Conservation (phyloP, 805 yeast genomes). For the Lipomyces japonicus region DNA sequence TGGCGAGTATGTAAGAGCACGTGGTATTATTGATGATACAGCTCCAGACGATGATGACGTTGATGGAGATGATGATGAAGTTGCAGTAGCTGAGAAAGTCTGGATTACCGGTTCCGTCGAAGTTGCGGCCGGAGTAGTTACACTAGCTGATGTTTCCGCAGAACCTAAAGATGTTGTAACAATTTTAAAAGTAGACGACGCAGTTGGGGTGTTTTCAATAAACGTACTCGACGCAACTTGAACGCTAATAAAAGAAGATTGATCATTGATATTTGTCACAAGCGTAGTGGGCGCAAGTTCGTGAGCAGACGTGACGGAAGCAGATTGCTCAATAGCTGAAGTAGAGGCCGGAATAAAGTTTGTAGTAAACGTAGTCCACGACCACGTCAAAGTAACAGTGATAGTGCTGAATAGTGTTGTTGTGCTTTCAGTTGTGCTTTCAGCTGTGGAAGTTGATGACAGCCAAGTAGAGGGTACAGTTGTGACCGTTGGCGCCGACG, state of each 20-base stretch:
- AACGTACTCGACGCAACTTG: background rate
- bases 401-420: slow-evolving; percentile 2
- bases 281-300: background rate
- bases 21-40: slow-evolving; percentile 17
- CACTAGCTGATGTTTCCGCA: background rate
- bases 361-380: slow-evolving; percentile 15
- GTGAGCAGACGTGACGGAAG: background rate
- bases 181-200: background rate
- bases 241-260: background rate
- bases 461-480: slow-evolving; percentile 5
- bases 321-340: background rate
- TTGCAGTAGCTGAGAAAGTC: slow-evolving; percentile 2
- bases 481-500: slow-evolving; percentile 9
- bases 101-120: slow-evolving; percentile 1
- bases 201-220: background rate
- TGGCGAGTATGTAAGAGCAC: slow-evolving; percentile 45
- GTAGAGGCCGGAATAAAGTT: background rate
- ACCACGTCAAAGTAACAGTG: slow-evolving; percentile 18
- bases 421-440: slow-evolving; percentile 15
- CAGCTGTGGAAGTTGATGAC: slow-evolving; percentile 6
- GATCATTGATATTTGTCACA: no score
- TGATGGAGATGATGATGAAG: slow-evolving; percentile 3
- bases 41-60: slow-evolving; percentile 6
- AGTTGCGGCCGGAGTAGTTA: slow-evolving; percentile 1
- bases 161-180: background rate